Evolutionary conservation across 805 yeast species (phyloP), one percentile per base, ranked within the genome.

Genomic region (Lachancea sp.): DNA sequence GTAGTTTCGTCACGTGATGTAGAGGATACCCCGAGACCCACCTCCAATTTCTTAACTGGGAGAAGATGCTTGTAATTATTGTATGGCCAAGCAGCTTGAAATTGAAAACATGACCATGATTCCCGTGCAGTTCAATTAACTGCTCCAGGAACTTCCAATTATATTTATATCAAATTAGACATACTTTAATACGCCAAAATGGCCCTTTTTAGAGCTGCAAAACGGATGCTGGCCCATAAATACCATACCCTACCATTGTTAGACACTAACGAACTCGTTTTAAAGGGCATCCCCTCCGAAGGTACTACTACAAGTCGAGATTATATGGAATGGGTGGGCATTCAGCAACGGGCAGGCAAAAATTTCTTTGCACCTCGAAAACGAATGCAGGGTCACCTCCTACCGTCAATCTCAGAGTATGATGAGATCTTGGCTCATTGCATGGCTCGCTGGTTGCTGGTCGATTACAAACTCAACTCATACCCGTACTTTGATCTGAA

Each of bases 391-490:
- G 18, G 30, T 3, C 36, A 31, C n/a, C 12, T 13, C 8, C 22
- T 32, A 19, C 36, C 41, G n/a, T 24, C 36, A 3, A 8, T 32
- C 8, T 24, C 36, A 11, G 29, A 5, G 17, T 35, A 22, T 12
- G 51, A 51, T 15, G 51, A 54, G 2, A 31, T 48, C 13, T 28
- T 51, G 33, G 49, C 53, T 12, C 52, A 47, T 18, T 51, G 58
- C 32, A 64, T 90, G 42, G 96, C 96, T 0, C 67, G 89, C 40
- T 83, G 86, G 61, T 63, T 89, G 15, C 62, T 86, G 40, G 80
- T 78, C 7, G 80, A 83, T 56, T 83, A 81, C 56, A 78, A 79
- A 58, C 63, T 78, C 49, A 79, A 80, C 47, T 64, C 73, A 30
- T 82, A 77, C 50, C 90, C 89, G 1, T 79, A 80, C 52, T 69